Percentiles rank a stretch among this genome's conserved stretches.
Conservation (phyloP, 1,139 yeast genomes). For the Hansenula lynferdii region DNA sequence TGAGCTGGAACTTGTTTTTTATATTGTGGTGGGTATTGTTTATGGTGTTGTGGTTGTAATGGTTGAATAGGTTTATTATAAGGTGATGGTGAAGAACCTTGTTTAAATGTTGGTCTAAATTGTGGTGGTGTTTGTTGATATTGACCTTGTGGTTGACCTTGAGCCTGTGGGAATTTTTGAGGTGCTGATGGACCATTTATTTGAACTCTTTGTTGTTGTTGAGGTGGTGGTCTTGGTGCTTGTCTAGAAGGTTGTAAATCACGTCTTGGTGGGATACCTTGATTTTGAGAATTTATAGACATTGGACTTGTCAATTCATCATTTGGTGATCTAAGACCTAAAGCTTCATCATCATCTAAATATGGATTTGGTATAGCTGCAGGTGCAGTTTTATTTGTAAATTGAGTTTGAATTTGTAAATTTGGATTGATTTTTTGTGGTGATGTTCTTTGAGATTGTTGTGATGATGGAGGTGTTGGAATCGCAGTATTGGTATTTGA, state of each 20-base stretch:
- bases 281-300: not conserved
- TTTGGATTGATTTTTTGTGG: constrained; percentile 22
- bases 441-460: constrained; percentile 14
- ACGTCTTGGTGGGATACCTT: constrained; percentile 2
- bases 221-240: constrained; percentile 22
- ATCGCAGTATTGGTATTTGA: constrained; percentile 4
- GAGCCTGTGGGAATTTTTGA: not conserved
- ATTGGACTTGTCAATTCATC: constrained; percentile 6
- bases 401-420: constrained; percentile 19
- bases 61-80: constrained; percentile 10
- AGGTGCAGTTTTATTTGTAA: constrained; percentile 13
- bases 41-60: constrained; percentile 11
- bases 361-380: constrained; percentile 25
- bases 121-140: constrained; percentile 11
- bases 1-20: constrained; percentile 7
- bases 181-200: no score
- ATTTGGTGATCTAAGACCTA: constrained; percentile 5
- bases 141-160: constrained; percentile 1
- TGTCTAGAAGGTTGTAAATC: constrained; percentile 21
- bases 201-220: no score
- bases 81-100: constrained; percentile 4
- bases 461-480: constrained; percentile 15
- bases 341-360: constrained; percentile 7
- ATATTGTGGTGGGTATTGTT: not conserved
- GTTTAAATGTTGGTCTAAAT: constrained; percentile 6